Base-by-base conservation (phyloP, 805 yeast species). In the Ogataea glucozyma region DNA sequence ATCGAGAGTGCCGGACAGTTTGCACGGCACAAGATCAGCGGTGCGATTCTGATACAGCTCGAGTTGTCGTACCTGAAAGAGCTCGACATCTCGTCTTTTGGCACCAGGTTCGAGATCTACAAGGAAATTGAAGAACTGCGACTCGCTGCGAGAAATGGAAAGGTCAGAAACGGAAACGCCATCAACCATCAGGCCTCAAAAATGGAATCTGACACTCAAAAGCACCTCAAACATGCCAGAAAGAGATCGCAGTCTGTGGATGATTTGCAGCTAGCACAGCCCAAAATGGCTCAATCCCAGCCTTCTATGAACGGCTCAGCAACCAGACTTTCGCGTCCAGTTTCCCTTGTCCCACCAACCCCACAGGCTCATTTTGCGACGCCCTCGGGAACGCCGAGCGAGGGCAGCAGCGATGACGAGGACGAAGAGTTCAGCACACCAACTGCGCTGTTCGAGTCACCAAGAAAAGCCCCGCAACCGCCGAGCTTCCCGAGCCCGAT, bases 101-200 rank as follows among this genome's bases (percentile, higher is more conserved):
- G 99, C 20, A 90, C 97, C 0, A 76, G 99, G 50, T 93, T 89
- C 65, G 97, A 90, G 62, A 79, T 93, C 35, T 83, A 80, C 64
- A 89, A 88, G 59, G 96, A 88, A 60, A 91, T 93, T 54, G 95
- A 88, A 61, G 76, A 80, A 26, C 67, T 85, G 54, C 72, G 72
- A 46, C 58, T 53, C 11, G 62, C 61, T 9, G 48, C 64, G 2
- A 50, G 42, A 31, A 50, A 51, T 20, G n/a, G n/a, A n/a, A n/a
- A n/a, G n/a, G n/a, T n/a, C n/a, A n/a, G n/a, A n/a, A n/a, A n/a
- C 47, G 46, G 44, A 43, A 33, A 14, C 41, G 31, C 20, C 35
- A 38, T 24, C 43, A 38, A 22, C 9, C 24, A 22, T 7, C 24
- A 22, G 24, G 9, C 7, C 9, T 10, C 7, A 23, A 38, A 26